Base-by-base conservation (phyloP, 495 filamentous ascomycete genomes). In the Ramalina intermedia region DNA sequence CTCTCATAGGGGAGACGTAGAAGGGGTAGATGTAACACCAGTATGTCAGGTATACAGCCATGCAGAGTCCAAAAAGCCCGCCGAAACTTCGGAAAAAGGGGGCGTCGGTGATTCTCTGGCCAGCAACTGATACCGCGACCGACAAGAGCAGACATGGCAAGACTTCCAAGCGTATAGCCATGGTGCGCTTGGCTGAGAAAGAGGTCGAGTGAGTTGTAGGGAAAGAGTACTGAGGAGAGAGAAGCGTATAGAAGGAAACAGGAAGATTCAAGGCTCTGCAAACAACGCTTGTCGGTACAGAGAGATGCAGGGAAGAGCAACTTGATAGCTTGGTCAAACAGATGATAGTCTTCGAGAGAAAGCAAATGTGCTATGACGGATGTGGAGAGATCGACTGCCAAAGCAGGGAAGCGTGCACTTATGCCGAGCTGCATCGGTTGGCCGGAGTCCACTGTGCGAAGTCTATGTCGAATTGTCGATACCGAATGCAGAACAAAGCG, bases 1-100 rank as follows among this genome's bases (percentile, higher is more conserved):
- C 60, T 47, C 64, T 61, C 18, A 70, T 56, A n/a, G 66, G 64
- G 13, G 67, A 70, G 6, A 67, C 43, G 43, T 66, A 63, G 45
- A 61, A 64, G 11, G 67, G 67, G 36, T 65, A 69, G 37, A 69
- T 64, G 46, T 58, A 68, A n/a, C 58, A 29, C 48, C 48, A 49
- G 21, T 55, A 55, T 13, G 41, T 37, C 6, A 55, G 59, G 14
- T 57, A 54, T 52, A 63, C 60, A 5, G 67, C 24, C 11, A 62
- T 51, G 23, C 61, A 40, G 50, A 56, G 48, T 13, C 44, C 17
- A 11, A 55, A 57, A 39, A 50, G 42, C 13, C 43, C 55, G 12
- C 44, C 50, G 35, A 53, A 53, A 18, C 47, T 43, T 8, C 6
- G 38, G 2, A 39, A 23, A 38, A 46, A 39, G 17, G 46, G 21